Conservation (phyloP, 2,329 filamentous ascomycete species). For the Xylaria sp. region DNA sequence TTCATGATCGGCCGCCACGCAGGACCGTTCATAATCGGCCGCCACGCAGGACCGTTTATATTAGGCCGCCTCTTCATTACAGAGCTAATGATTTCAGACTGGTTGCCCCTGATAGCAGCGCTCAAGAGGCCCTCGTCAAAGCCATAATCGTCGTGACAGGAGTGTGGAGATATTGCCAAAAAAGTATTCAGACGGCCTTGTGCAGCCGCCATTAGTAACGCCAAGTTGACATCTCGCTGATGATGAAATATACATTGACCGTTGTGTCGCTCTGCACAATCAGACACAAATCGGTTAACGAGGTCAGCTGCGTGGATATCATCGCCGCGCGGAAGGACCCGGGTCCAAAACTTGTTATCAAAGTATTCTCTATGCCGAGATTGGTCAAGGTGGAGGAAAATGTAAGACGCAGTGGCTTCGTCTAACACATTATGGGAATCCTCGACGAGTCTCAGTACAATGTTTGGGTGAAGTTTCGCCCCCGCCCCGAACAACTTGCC, state of each 20-base stretch:
- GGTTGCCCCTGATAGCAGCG: background rate
- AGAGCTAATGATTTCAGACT: background rate
- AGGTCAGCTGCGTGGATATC: background rate
- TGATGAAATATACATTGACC: background rate
- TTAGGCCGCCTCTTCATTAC: background rate
- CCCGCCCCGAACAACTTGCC: background rate
- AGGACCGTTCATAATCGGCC: no score
- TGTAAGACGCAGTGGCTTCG: background rate
- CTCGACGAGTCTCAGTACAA: no score
- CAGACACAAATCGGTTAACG: background rate
- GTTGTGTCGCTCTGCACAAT: background rate
- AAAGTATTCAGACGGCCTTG: background rate
- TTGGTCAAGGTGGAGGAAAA: background rate
- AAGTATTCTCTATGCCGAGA: constrained; percentile 3
- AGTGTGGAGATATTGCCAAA: background rate
- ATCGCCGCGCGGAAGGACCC: background rate
- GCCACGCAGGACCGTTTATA: background rate
- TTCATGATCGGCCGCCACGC: no score
- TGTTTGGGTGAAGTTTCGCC: background rate
- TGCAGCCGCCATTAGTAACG: background rate
- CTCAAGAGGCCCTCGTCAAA: background rate
- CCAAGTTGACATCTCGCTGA: background rate
- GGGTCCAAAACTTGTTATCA: background rate
- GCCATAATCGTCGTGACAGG: background rate
- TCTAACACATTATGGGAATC: no score